phyloP scores from a whole-genome alignment of 2,329 filamentous ascomycete species.

The Aspergillus sp. region DNA sequence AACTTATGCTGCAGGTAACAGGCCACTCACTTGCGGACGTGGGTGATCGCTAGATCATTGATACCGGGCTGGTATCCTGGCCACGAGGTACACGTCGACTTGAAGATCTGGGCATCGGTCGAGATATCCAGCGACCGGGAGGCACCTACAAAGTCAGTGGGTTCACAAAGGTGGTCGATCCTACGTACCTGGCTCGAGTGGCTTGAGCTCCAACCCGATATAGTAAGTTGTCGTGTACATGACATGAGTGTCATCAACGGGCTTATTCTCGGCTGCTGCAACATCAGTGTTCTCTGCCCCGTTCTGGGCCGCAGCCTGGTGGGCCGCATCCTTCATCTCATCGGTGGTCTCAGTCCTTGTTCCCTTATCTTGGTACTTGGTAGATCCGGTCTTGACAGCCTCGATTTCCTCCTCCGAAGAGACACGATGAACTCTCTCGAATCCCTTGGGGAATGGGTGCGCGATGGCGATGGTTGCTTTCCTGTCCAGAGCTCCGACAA shows the following conservation, averaged over 20 bases:
- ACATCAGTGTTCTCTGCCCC: slow-evolving; percentile 45
- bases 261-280: slow-evolving; percentile 37
- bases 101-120: slow-evolving; percentile 82
- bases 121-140: slow-evolving; percentile 58
- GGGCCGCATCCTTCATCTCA: slow-evolving; percentile 52
- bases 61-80: slow-evolving; percentile 72
- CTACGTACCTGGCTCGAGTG: slow-evolving; percentile 69
- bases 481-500: slow-evolving; percentile 80
- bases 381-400: slow-evolving; percentile 62
- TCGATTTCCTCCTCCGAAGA: slow-evolving; percentile 62
- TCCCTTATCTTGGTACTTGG: slow-evolving; percentile 60
- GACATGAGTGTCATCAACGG: slow-evolving; percentile 48
- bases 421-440: slow-evolving; percentile 77
- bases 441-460: slow-evolving; percentile 90
- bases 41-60: slow-evolving; percentile 77
- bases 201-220: slow-evolving; percentile 78
- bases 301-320: slow-evolving; percentile 51
- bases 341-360: slow-evolving; percentile 55
- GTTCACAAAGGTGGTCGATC: slow-evolving; percentile 20
- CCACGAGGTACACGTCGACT: slow-evolving; percentile 75
- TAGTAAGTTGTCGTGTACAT: slow-evolving; percentile 93
- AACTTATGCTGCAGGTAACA: background rate
- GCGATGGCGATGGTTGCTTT: slow-evolving; percentile 79
- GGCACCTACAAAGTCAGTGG: slow-evolving; percentile 41
- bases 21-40: slow-evolving; percentile 75